These are phyloP conservation scores for Ganoderma meredithae DNA, from an alignment of 1,284 basidiomycete genomes.

Conservation along the genomic window DNA sequence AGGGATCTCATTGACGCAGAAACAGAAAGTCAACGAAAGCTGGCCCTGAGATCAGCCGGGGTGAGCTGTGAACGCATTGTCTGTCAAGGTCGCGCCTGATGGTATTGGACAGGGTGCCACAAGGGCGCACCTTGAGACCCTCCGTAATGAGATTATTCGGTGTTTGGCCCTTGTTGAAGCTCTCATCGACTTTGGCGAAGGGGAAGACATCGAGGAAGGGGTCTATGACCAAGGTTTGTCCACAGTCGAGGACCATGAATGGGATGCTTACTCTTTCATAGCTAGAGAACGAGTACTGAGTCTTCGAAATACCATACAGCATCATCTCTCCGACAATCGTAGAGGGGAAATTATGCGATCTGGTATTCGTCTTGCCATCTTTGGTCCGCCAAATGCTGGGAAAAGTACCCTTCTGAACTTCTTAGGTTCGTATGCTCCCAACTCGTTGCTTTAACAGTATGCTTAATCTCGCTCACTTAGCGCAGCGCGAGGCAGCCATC, in stretches of 20 bases:
- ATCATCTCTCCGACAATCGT: slow-evolving; percentile 70
- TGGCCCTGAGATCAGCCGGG: slow-evolving; percentile 73
- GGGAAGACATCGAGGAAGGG: slow-evolving; percentile 85
- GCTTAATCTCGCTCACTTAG: slow-evolving; percentile 45
- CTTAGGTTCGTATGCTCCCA: slow-evolving; percentile 58
- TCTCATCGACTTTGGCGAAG: slow-evolving; percentile 91
- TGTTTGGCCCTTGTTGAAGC: slow-evolving; percentile 85
- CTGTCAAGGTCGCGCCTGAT: background rate
- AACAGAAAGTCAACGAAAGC: slow-evolving; percentile 79
- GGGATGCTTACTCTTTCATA: slow-evolving; percentile 36
- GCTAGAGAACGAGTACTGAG: slow-evolving; percentile 55
- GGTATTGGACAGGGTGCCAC: slow-evolving; percentile 59
- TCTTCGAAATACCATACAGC: slow-evolving; percentile 58
- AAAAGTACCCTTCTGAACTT: slow-evolving; percentile 88
- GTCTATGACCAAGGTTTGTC: slow-evolving; percentile 67
- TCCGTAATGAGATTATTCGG: slow-evolving; percentile 71
- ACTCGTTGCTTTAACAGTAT: background rate
- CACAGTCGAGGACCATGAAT: background rate
- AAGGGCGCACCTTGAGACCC: slow-evolving; percentile 62
- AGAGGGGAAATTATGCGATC: slow-evolving; percentile 85
- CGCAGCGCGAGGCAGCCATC: slow-evolving; percentile 87
- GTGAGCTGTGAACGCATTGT: slow-evolving; percentile 44
- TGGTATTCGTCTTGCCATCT: slow-evolving; percentile 84
- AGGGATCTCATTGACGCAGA: slow-evolving; percentile 87
- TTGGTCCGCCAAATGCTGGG: slow-evolving; percentile 90